Percentiles rank a stretch among this genome's conserved stretches.
Conservation (phyloP, 192 early-diverging fungal genomes). For the Backusella sp. region DNA sequence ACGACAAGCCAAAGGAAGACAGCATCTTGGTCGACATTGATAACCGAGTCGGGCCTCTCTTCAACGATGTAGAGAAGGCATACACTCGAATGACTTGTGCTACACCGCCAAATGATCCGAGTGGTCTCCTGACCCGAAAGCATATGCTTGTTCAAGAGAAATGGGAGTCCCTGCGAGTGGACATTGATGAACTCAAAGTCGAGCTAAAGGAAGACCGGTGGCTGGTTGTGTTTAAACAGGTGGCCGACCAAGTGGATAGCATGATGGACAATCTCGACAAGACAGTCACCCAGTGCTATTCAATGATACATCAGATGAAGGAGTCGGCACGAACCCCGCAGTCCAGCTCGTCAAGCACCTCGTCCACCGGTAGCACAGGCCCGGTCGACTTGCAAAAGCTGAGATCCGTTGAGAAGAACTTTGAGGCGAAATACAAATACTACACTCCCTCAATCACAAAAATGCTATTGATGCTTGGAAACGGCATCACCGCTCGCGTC, state of each 20-base stretch:
- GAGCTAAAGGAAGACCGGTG: conserved; percentile 60
- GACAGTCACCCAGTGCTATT: conserved; percentile 45
- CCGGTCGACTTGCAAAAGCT: conserved; percentile 30
- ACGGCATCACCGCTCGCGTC: conserved; percentile 49
- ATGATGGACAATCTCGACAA: conserved; percentile 60
- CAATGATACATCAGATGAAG: conserved; percentile 12
- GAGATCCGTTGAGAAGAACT: conserved; percentile 50
- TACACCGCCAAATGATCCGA: conserved; percentile 32
- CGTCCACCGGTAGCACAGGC: conserved; percentile 19
- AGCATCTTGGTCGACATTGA: conserved; percentile 44
- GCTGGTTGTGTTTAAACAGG: conserved; percentile 53
- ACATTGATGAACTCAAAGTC: conserved; percentile 54
- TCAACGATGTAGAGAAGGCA: conserved; percentile 45
- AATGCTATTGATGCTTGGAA: conserved; percentile 56
- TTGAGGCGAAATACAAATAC: conserved; percentile 58
- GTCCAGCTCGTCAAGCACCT: conserved; percentile 12
- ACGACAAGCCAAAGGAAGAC: conserved; percentile 27
- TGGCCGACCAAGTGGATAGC: conserved; percentile 49
- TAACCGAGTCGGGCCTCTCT: conserved; percentile 49
- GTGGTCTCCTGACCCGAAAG: conserved; percentile 27
- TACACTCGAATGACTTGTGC: conserved; percentile 34
- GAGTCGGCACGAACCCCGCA: background rate
- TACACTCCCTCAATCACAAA: conserved; percentile 53
- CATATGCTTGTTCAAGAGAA: conserved; percentile 39
- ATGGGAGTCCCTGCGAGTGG: conserved; percentile 52